Evolutionary conservation across 495 filamentous ascomycete species (phyloP).

Genomic region (Aspergillus asperescens): DNA sequence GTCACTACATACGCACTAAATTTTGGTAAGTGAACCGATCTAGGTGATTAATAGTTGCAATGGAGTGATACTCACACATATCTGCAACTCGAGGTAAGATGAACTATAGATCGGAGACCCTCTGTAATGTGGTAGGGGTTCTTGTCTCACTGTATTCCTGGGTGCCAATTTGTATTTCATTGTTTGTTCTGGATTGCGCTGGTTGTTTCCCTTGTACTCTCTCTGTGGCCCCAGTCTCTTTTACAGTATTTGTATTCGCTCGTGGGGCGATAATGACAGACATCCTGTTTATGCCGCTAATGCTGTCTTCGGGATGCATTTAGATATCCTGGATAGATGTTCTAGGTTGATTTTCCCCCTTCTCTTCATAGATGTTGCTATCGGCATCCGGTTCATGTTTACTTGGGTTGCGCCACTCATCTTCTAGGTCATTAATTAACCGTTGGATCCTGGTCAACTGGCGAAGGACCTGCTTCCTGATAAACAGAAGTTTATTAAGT

Average conservation of each 20-base stretch:
- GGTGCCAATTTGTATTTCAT: no score
- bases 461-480: not conserved
- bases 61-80: no score
- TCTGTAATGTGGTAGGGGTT: not conserved
- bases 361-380: not conserved
- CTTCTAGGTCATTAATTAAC: not conserved
- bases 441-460: not conserved
- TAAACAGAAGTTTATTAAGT: not conserved
- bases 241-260: not conserved
- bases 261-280: not conserved
- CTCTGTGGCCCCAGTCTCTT: no score
- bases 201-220: no score
- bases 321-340: constrained; percentile 1
- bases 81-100: no score
- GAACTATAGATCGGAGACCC: no score
- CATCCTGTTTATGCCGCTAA: not conserved
- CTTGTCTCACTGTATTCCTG: not conserved
- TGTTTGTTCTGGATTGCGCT: no score
- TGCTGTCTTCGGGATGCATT: not conserved
- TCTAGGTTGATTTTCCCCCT: not conserved
- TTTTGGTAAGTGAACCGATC: no score
- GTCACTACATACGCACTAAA: no score
- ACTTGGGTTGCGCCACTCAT: not conserved
- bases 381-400: not conserved
- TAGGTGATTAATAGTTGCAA: no score